Evolutionary conservation across 148 eudicot genomes (phyloP).

Genomic region (Silene latifolia): DNA sequence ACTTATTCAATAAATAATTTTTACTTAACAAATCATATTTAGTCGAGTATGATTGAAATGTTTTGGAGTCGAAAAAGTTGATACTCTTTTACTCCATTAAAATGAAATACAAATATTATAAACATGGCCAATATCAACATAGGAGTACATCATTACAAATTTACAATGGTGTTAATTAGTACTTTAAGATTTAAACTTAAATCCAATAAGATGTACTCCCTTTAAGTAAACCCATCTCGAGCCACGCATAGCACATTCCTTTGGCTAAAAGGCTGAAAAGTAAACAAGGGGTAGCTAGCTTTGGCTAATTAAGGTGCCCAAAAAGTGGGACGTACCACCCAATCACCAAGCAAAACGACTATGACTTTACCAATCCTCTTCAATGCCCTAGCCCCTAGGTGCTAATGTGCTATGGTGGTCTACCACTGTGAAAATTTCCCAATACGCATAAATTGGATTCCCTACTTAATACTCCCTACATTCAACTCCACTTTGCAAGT

Average conservation of each 20-base stretch:
- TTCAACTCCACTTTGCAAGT: too few species aligned
- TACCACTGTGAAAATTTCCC: not conserved
- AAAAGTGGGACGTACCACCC: not conserved
- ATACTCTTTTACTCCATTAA: too few species aligned
- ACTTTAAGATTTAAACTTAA: not conserved
- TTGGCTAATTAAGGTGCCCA: not conserved
- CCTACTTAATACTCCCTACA: too few species aligned
- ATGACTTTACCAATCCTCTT: not conserved
- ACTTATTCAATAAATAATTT: too few species aligned
- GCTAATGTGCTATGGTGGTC: not conserved
- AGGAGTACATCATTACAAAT: too few species aligned
- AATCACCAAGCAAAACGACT: not conserved
- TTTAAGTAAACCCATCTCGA: not conserved
- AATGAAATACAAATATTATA: too few species aligned
- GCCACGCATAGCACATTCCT: constrained; percentile 8
- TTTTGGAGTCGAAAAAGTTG: too few species aligned
- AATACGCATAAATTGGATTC: not conserved
- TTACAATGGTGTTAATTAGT: too few species aligned
- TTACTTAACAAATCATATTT: too few species aligned
- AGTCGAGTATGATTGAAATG: too few species aligned
- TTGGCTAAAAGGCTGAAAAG: constrained; percentile 4
- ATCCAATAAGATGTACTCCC: not conserved
- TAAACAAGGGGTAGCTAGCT: not conserved
- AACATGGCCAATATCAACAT: too few species aligned
- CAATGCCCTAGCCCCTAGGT: not conserved